Percentiles rank a stretch among this genome's conserved stretches.
Evolutionary conservation across 2,329 filamentous ascomycete genomes (phyloP).

Genomic region (Verruconis gallopava): DNA sequence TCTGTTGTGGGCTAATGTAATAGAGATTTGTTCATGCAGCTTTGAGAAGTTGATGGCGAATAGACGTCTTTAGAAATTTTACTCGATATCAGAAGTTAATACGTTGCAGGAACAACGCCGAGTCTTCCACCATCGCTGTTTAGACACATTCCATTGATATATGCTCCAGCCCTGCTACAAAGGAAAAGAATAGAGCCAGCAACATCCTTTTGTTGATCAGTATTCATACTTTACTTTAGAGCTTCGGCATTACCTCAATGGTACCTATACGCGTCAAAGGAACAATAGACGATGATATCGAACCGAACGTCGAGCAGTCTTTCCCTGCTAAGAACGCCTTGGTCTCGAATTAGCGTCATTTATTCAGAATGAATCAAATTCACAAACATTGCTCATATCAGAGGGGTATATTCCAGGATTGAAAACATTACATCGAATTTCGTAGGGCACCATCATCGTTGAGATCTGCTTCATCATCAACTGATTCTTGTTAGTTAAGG

Average conservation of each 20-base stretch:
- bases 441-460: constrained; percentile 29
- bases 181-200: constrained; percentile 40
- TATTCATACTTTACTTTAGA: no score
- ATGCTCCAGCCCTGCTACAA: constrained; percentile 37
- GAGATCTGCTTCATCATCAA: constrained; percentile 33
- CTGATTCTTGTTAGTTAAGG: no score
- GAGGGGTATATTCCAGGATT: constrained; percentile 31
- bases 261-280: constrained; percentile 29
- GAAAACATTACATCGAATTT: constrained; percentile 34
- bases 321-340: constrained; percentile 23
- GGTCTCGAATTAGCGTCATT: no score
- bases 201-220: constrained; percentile 29
- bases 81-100: constrained; percentile 13
- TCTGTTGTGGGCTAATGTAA: constrained; percentile 20
- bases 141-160: constrained; percentile 42
- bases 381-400: constrained; percentile 26
- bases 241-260: constrained; percentile 11
- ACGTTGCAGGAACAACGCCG: constrained; percentile 21
- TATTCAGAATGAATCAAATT: no score
- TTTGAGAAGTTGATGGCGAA: constrained; percentile 17
- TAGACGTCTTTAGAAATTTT: neutral
- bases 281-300: constrained; percentile 12
- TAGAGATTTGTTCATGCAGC: constrained; percentile 16
- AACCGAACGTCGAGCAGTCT: constrained; percentile 2
- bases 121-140: constrained; percentile 34